Base-by-base conservation (phyloP, 129 eudicot species). In the Saposhnikovia divaricata region DNA sequence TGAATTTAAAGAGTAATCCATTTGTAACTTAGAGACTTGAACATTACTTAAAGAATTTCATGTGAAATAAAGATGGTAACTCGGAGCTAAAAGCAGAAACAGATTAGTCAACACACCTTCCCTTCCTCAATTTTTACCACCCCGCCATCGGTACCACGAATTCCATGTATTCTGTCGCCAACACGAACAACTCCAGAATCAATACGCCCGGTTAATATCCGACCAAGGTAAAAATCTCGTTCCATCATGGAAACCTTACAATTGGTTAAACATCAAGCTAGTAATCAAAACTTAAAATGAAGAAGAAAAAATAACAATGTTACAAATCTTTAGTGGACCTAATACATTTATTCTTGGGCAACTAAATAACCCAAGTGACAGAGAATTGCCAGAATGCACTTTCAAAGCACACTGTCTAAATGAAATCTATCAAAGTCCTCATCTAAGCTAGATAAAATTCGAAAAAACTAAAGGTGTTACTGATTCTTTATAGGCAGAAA, bases 161-260 rank as follows among this genome's bases (percentile, higher is more conserved):
- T 76, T 37, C 93, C 98, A 83, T 95, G 98, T 46, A 95, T 89
- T 86, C 77, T 90, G 77, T 95, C 98, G 84, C 91, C 93, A 79
- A 89, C 83, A 68, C 87, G 96, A 28, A 92, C 74, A 47, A 95
- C 83, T 78, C 99, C 99, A 46, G 94, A 90, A 46, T 83, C 40
- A 73, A 95, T 83, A 76, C 99, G 97, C 38, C 98, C 97, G 11
- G 99, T 95, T 80, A 95, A 87, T 76, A 95, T 88, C 74, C 99
- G 82, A 34, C 99, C 99, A 69, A 95, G 87, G 34, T 88, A 95
- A 81, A 80, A 87, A 88, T 95, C 99, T 77, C 80, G 82, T 42
- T 87, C 92, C 96, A 95, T 92, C 99, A 95, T 95, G 21, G 99
- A 95, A 75, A 95, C 99, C 99, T 95, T 83, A 79, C 87, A 83